Base-by-base conservation (phyloP, 345 rosid species). In the Pistacia atlantica region DNA sequence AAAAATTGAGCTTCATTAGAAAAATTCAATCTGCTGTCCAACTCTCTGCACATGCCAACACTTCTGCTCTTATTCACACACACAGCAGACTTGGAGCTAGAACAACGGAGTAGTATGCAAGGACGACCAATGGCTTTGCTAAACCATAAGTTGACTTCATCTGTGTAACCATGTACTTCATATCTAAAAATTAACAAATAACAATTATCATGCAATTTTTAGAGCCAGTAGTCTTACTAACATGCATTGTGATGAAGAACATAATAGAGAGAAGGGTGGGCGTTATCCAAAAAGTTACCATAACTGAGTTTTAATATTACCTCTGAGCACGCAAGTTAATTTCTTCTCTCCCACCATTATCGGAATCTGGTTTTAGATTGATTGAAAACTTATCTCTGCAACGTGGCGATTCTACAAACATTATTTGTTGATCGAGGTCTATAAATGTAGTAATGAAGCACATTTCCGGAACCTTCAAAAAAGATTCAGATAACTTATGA, bases 1-100 rank as follows among this genome's bases (percentile, higher is more conserved):
- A 96, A 82, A 80, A 92, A 89, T 85, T 92, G 98, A 83, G 95
- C 99, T 90, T 93, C 99, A 72, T 96, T 96, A 72, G 90, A 80
- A 84, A 93, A 96, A 81, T 86, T 93, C 81, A 88, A 80, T 75
- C 75, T 87, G 82, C 87, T 83, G 54, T 80, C 88, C 78, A 80
- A 81, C 78, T 90, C 91, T 82, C 95, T 86, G 84, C 99, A 93
- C 79, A 78, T 62, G 37, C 79, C 89, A 48, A 62, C 67, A 71
- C 77, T 77, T 81, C 77, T 72, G 69, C 77, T 84, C 79, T 78
- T 80, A 83, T 82, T 83, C 78, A 81, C 75, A 83, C 80, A 65
- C 56, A 33, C 79, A 64, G 67, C 33, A 63, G 78, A 65, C 55
- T 86, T 64, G 62, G 87, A 87, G 75, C 77, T 74, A 78, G 85